Evolutionary conservation across 2,329 filamentous ascomycete species (phyloP), one percentile per base, ranked within the genome.

Genomic region (Phialocephala sp.): DNA sequence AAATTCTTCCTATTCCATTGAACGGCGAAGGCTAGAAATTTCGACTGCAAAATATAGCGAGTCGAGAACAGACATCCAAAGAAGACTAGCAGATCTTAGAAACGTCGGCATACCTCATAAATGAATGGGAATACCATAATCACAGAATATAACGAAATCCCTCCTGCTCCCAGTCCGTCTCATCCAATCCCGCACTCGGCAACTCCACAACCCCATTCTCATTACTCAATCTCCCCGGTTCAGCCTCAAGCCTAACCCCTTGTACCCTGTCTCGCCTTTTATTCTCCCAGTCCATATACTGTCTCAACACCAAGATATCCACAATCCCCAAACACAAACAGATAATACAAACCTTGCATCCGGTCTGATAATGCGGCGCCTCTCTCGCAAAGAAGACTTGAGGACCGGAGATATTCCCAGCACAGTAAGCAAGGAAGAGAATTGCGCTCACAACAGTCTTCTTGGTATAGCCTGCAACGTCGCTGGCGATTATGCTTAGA

Each of bases 391-490:
- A 81, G 77, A 90, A 90, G 0, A 90, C 79, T 1, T 89, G 75
- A 0, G 87, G 88, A 0, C 88, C 89, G 71, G 90, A 80, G 63
- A 91, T 89, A 73, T 90, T 89, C 8, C 88, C 88, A 0, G 83
- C 81, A 0, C 86, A 84, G 2, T 83, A 82, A 0, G 84, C 87
- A 0, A 85, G 86, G 68, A 89, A 88, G 79, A 85, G 89, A 1
- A 89, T 76, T 0, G 84, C 85, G 81, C 89, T 87, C 47, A 87
- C 81, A 56, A 85, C 80, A 0, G 86, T 87, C 72, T 87, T 88
- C 76, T 91, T 90, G 1, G 87, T 90, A 15, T 83, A 84, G 8
- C 89, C 89, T 0, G 81, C 88, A 0, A 87, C 89, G 74, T 91
- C 91, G 22, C 84, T 86, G 4, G 71, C 89, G 88, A 2, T 84